Evolutionary conservation across 805 yeast species (phyloP).

Genomic region (Kluyveromyces aestuarii): DNA sequence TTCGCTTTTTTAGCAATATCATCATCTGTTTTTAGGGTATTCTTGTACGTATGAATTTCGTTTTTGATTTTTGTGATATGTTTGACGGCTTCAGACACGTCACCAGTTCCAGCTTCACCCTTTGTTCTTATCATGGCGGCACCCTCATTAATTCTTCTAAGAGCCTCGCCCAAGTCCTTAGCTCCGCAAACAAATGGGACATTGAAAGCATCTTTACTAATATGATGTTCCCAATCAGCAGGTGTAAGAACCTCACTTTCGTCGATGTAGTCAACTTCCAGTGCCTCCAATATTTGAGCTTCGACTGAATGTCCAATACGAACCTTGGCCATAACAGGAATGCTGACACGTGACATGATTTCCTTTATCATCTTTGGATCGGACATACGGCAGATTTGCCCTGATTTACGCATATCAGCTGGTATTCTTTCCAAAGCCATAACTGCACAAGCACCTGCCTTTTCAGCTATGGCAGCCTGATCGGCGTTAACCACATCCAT

Average conservation of each 20-base stretch:
- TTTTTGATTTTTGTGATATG: conserved; percentile 55
- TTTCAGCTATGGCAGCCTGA: conserved; percentile 72
- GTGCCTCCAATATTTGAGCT: conserved; percentile 65
- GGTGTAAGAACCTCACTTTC: conserved; percentile 81
- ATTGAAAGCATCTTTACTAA: conserved; percentile 47
- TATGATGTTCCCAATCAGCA: conserved; percentile 63
- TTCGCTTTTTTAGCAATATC: conserved; percentile 38
- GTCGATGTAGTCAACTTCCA: conserved; percentile 72
- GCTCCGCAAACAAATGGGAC: conserved; percentile 85
- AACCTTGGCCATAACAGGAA: conserved; percentile 80
- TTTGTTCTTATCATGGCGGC: conserved; percentile 84
- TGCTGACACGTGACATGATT: conserved; percentile 56
- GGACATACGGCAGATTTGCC: conserved; percentile 79
- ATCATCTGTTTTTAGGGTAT: conserved; percentile 34
- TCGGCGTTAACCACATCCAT: conserved; percentile 73
- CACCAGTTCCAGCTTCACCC: conserved; percentile 89
- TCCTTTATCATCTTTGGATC: conserved; percentile 72
- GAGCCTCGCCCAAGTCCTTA: conserved; percentile 71
- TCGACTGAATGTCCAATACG: conserved; percentile 79
- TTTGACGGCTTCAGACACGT: conserved; percentile 70
- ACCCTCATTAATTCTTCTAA: conserved; percentile 71
- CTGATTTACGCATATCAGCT: conserved; percentile 74
- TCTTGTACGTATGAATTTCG: conserved; percentile 35
- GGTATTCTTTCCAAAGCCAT: conserved; percentile 85
- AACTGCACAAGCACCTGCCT: conserved; percentile 83